These are phyloP conservation scores for Pinus tabuliformis DNA, from an alignment of 75 land plant species.

Conservation along the genomic window DNA sequence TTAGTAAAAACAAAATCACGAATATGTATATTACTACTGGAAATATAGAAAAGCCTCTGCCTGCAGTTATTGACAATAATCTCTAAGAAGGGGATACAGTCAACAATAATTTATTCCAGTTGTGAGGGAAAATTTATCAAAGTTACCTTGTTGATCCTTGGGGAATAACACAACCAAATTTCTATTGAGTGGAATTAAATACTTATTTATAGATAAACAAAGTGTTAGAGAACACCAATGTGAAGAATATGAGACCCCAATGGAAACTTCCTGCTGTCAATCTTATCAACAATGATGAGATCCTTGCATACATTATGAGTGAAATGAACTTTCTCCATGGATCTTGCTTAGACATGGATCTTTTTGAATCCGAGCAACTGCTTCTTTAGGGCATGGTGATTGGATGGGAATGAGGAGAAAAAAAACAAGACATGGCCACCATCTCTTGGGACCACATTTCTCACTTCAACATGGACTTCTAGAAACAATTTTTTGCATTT, in stretches of 20 bases:
- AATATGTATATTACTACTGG: no score
- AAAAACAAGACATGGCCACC: slow-evolving; percentile 59
- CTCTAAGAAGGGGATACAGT: background rate
- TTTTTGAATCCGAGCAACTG: slow-evolving; percentile 56
- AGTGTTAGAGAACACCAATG: slow-evolving; percentile 45
- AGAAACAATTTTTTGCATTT: slow-evolving; percentile 27
- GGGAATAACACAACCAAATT: background rate
- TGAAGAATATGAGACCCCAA: slow-evolving; percentile 53
- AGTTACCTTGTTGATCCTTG: background rate
- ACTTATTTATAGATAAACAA: slow-evolving; percentile 29
- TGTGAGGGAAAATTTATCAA: background rate
- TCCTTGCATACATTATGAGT: slow-evolving; percentile 58
- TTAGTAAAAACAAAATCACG: no score
- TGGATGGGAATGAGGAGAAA: slow-evolving; percentile 38
- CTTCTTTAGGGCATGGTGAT: slow-evolving; percentile 29
- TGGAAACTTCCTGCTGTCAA: slow-evolving; percentile 55
- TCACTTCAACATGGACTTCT: no score
- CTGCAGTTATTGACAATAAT: no score
- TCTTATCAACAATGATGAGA: slow-evolving; percentile 46
- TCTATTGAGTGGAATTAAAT: background rate
- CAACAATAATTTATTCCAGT: background rate
- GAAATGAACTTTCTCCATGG: slow-evolving; percentile 28
- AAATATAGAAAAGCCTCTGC: no score
- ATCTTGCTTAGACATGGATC: slow-evolving; percentile 39
- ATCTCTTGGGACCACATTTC: no score